Conservation (phyloP, 1,139 yeast species). For the Keqinozyma sinolaborantium region DNA sequence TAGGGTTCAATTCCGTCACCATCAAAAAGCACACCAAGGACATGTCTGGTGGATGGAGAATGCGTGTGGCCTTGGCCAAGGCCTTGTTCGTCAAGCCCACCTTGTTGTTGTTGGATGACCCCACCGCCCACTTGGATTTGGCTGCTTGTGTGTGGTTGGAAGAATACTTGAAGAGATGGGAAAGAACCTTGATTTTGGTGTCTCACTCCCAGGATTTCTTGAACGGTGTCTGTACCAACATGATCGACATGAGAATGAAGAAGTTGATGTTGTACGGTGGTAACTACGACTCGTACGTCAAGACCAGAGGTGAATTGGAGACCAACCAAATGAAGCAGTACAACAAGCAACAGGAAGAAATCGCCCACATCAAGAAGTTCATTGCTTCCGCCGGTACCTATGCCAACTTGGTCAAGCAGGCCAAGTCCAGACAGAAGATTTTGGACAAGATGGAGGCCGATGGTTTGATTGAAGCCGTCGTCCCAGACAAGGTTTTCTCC, state of each 20-base stretch:
- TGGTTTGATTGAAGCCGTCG: slow-evolving; percentile 92
- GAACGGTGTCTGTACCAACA: slow-evolving; percentile 96
- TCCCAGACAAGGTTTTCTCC: slow-evolving; percentile 86
- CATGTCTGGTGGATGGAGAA: slow-evolving; percentile 98
- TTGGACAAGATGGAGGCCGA: slow-evolving; percentile 99
- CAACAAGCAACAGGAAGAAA: slow-evolving; percentile 96
- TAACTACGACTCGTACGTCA: slow-evolving; percentile 94
- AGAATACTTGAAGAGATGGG: slow-evolving; percentile 93
- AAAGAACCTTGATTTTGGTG: slow-evolving; percentile 87
- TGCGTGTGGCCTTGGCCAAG: slow-evolving; percentile 87
- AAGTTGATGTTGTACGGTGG: slow-evolving; percentile 83
- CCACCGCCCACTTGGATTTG: slow-evolving; percentile 98
- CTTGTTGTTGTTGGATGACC: slow-evolving; percentile 85
- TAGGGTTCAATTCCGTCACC: slow-evolving; percentile 87
- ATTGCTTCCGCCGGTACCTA: slow-evolving; percentile 99
- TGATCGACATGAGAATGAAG: slow-evolving; percentile 93
- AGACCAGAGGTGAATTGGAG: slow-evolving; percentile 92
- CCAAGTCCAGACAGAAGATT: slow-evolving; percentile 98
- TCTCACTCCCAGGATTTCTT: slow-evolving; percentile 99
- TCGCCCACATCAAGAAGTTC: slow-evolving; percentile 95
- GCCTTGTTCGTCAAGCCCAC: slow-evolving; percentile 89
- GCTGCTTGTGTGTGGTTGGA: slow-evolving; percentile 99
- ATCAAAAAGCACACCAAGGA: slow-evolving; percentile 87
- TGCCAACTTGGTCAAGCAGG: slow-evolving; percentile 98
- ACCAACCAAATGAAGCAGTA: slow-evolving; percentile 98